Conservation (phyloP, 2,329 filamentous ascomycete species). For the Hypoxylon sp. region DNA sequence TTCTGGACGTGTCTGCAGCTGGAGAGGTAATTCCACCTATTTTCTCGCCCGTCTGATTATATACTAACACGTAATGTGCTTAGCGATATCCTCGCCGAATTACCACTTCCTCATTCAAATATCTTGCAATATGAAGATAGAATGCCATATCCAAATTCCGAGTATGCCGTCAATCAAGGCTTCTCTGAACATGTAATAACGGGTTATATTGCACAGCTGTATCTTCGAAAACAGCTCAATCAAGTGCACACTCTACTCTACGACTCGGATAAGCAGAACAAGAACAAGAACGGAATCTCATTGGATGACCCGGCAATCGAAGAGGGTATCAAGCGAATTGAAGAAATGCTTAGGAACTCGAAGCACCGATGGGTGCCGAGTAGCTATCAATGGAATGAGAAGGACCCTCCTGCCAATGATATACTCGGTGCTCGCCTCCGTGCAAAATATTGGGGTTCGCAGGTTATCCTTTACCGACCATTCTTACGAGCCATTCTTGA, state of each 20-base stretch:
- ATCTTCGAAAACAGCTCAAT: constrained; percentile 75
- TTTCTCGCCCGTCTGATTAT: not conserved
- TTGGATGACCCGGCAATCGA: constrained; percentile 48
- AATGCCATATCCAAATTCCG: constrained; percentile 76
- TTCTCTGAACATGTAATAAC: constrained; percentile 66
- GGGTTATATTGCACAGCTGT: constrained; percentile 75
- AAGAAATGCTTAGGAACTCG: constrained; percentile 62
- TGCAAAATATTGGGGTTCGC: constrained; percentile 94
- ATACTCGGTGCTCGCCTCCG: constrained; percentile 88
- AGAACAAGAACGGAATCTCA: constrained; percentile 47
- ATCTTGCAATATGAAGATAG: constrained; percentile 73
- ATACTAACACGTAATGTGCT: constrained; percentile 42
- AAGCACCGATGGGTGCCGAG: constrained; percentile 64
- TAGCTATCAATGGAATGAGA: constrained; percentile 72
- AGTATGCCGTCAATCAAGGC: constrained; percentile 60
- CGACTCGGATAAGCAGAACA: constrained; percentile 57
- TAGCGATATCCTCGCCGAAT: constrained; percentile 92
- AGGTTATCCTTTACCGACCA: constrained; percentile 89
- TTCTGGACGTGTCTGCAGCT: constrained; percentile 96
- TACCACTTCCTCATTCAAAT: constrained; percentile 74
- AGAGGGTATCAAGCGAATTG: constrained; percentile 63
- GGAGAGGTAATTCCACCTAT: constrained; percentile 74
- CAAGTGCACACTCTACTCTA: constrained; percentile 72
- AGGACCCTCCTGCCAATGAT: constrained; percentile 78
- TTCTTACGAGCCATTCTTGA: constrained; percentile 74